Evolutionary conservation across 352 stramenopile genomes (phyloP).

Genomic region (Peronospora belbahrii): DNA sequence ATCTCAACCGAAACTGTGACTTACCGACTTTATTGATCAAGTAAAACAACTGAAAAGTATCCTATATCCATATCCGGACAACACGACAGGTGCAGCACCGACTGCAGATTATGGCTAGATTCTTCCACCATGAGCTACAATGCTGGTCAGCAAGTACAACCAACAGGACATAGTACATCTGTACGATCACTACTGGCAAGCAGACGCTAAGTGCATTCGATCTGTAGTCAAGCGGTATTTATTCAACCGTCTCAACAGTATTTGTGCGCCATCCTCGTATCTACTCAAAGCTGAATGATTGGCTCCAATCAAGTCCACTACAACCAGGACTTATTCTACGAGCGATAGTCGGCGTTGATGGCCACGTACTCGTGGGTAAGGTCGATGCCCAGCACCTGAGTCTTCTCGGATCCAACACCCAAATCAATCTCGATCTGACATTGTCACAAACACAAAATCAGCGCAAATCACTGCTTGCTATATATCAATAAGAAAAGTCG

Average conservation of each 20-base stretch:
- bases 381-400: conserved; percentile 93
- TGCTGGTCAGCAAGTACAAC: not conserved
- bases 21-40: conserved; percentile 24
- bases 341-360: conserved; percentile 98
- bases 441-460: not conserved
- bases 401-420: conserved; percentile 70
- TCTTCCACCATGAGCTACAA: conserved; percentile 30
- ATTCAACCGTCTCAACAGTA: conserved; percentile 8
- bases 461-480: not conserved
- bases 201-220: conserved; percentile 14
- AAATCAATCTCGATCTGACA: conserved; percentile 90
- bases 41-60: conserved; percentile 36
- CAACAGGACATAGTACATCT: not conserved
- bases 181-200: not conserved
- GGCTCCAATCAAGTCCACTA: conserved; percentile 5
- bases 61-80: conserved; percentile 45
- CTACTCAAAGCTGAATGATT: conserved; percentile 3
- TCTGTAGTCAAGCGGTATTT: conserved; percentile 6
- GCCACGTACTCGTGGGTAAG: conserved; percentile 97
- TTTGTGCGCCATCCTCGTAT: not conserved
- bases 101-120: conserved; percentile 62
- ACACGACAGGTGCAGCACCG: conserved; percentile 42
- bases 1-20: conserved; percentile 30
- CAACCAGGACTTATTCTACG: conserved; percentile 46
- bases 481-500: not conserved